These are phyloP conservation scores for Mucor plumbeus DNA, from an alignment of 371 early-diverging fungal species.

Conservation along the genomic window DNA sequence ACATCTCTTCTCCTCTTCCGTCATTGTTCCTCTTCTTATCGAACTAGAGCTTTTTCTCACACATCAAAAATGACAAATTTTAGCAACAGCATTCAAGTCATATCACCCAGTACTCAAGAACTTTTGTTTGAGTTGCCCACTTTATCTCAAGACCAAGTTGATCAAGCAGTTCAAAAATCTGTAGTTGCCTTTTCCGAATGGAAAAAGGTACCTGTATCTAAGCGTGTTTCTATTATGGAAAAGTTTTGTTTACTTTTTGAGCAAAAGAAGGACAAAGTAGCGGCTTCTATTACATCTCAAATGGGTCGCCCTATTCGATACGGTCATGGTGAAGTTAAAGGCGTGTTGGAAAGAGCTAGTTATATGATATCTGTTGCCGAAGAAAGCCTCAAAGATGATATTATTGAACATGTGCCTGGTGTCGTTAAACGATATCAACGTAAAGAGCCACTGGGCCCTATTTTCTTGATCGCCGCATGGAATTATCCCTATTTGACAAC, in stretches of 20 bases:
- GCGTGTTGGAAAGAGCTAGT: constrained; percentile 71
- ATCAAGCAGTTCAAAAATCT: constrained; percentile 51
- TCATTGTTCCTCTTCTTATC: background rate
- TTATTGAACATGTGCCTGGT: constrained; percentile 46
- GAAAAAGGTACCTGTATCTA: constrained; percentile 56
- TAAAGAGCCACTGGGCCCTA: constrained; percentile 71
- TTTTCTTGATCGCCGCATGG: constrained; percentile 73
- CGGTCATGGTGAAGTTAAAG: constrained; percentile 74
- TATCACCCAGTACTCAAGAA: constrained; percentile 46
- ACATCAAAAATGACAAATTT: constrained; percentile 7
- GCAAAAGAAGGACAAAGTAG: constrained; percentile 63
- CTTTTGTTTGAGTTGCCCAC: constrained; percentile 35
- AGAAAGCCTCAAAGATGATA: constrained; percentile 63
- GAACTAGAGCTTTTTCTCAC: background rate
- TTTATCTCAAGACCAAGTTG: constrained; percentile 48
- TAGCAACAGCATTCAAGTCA: constrained; percentile 30
- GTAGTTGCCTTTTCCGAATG: constrained; percentile 54
- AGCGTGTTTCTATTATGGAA: constrained; percentile 60
- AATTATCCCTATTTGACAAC: constrained; percentile 69
- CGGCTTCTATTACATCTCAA: constrained; percentile 65
- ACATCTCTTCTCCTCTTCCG: background rate
- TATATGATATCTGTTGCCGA: constrained; percentile 80
- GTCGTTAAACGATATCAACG: constrained; percentile 66
- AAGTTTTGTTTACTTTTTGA: constrained; percentile 67
- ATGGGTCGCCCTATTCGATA: constrained; percentile 84